These are phyloP conservation scores for Begonia peltatifolia DNA, from an alignment of 306 rosid genomes.

Conservation along the genomic window DNA sequence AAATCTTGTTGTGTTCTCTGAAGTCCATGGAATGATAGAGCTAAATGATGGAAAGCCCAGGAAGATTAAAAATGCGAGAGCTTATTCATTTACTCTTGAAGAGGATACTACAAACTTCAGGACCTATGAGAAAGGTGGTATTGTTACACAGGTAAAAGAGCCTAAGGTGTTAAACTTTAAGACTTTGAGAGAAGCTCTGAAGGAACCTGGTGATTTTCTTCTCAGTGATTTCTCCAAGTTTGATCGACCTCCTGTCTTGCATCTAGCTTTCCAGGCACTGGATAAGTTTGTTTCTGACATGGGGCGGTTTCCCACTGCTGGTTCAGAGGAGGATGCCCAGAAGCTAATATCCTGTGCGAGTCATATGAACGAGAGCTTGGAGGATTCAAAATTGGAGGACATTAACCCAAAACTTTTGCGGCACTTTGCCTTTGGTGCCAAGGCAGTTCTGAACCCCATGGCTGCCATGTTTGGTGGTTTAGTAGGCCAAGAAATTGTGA, in stretches of 20 bases:
- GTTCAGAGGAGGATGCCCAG: constrained; percentile 68
- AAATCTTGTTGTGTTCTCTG: constrained; percentile 80
- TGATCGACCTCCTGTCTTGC: constrained; percentile 66
- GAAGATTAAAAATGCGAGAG: constrained; percentile 54
- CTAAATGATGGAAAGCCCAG: constrained; percentile 80
- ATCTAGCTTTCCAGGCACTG: constrained; percentile 67
- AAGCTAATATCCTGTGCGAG: constrained; percentile 48
- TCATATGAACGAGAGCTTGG: constrained; percentile 35
- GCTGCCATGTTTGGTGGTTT: constrained; percentile 99
- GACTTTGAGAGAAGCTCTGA: constrained; percentile 52
- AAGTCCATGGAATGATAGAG: constrained; percentile 81
- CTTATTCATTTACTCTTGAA: constrained; percentile 67
- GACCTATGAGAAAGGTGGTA: constrained; percentile 64
- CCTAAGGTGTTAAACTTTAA: constrained; percentile 70
- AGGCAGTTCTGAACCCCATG: constrained; percentile 88
- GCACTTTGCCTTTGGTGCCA: constrained; percentile 80
- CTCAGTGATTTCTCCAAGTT: constrained; percentile 87
- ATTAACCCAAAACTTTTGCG: constrained; percentile 59
- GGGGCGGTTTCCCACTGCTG: constrained; percentile 66
- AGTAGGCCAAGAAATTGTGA: constrained; percentile 92
- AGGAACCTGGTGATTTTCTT: constrained; percentile 73
- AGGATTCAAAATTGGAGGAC: constrained; percentile 55
- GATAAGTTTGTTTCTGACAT: constrained; percentile 52
- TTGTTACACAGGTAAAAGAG: constrained; percentile 78
- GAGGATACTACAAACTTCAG: constrained; percentile 71